These are phyloP conservation scores for Pyropia yezoensis DNA, from an alignment of 23 red algal genomes.

Conservation along the genomic window DNA sequence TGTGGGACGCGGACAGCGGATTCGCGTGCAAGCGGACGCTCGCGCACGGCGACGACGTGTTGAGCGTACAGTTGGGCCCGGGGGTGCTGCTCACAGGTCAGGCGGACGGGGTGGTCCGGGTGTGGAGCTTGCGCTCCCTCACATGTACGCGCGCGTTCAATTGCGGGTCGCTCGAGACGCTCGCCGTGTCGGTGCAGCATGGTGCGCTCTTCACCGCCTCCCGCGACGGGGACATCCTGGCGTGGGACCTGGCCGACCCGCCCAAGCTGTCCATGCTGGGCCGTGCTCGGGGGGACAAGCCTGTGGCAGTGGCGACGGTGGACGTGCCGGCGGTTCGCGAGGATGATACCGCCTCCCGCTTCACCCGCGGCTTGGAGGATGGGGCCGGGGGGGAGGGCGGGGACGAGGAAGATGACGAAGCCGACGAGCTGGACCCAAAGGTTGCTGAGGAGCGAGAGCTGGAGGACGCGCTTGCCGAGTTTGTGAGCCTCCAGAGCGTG, in stretches of 20 bases:
- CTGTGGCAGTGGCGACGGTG: too few species aligned
- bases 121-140: conserved; percentile 45
- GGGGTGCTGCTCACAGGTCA: conserved; percentile 59
- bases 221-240: conserved; percentile 1
- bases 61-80: conserved; percentile 14
- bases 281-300: too few species aligned
- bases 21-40: conserved; percentile 69
- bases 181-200: conserved; percentile 23
- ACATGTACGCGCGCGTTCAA: conserved; percentile 28
- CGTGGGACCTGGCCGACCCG: background rate
- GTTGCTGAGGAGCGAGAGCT: conserved; percentile 42
- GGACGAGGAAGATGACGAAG: background rate
- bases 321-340: too few species aligned
- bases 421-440: conserved; percentile 3
- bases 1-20: conserved; percentile 63
- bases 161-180: conserved; percentile 35
- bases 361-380: too few species aligned
- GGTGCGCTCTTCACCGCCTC: conserved; percentile 29
- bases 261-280: too few species aligned
- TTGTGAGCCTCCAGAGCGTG: conserved; percentile 40
- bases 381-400: too few species aligned
- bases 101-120: conserved; percentile 49
- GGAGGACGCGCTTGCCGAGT: conserved; percentile 41
- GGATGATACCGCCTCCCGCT: too few species aligned
- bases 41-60: conserved; percentile 47